Percentiles rank a stretch among this genome's conserved stretches.
phyloP scores from a whole-genome alignment of 495 filamentous ascomycete species.

The Penicillium simplicissimum region DNA sequence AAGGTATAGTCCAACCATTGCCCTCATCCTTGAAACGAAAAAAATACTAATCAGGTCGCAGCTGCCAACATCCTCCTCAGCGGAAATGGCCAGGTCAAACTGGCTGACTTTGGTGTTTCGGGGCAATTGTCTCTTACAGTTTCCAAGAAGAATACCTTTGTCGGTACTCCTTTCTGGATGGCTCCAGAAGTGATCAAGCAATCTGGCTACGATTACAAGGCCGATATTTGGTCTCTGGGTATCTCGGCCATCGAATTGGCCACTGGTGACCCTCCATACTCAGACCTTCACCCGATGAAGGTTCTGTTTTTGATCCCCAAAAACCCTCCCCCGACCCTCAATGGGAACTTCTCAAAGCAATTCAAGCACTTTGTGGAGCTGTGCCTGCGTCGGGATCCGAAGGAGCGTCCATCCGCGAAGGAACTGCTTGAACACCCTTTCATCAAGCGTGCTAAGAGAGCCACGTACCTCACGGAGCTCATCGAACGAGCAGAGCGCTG shows the following conservation, averaged over 20 bases:
- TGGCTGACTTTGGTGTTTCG: slow-evolving; percentile 97
- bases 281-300: slow-evolving; percentile 98
- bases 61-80: slow-evolving; percentile 89
- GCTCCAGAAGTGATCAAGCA: slow-evolving; percentile 98
- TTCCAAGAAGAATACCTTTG: slow-evolving; percentile 99
- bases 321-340: slow-evolving; percentile 78
- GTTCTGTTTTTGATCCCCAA: slow-evolving; percentile 96
- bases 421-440: slow-evolving; percentile 90
- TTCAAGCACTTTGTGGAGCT: slow-evolving; percentile 95
- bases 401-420: slow-evolving; percentile 80
- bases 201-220: slow-evolving; percentile 97
- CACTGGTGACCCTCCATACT: slow-evolving; percentile 90
- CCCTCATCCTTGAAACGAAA: neutral
- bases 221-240: slow-evolving; percentile 98
- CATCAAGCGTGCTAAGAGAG: slow-evolving; percentile 84
- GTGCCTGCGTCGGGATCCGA: slow-evolving; percentile 84
- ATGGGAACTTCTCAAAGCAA: slow-evolving; percentile 81
- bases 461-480: slow-evolving; percentile 85
- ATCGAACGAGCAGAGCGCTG: slow-evolving; percentile 89
- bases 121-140: slow-evolving; percentile 98
- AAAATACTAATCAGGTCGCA: slow-evolving; percentile 36
- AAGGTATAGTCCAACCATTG: slow-evolving; percentile 63
- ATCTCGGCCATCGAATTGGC: slow-evolving; percentile 95
- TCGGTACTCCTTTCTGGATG: slow-evolving; percentile 99
- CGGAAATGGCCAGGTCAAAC: slow-evolving; percentile 89